Percentiles rank a stretch among this genome's conserved stretches.
Evolutionary conservation across 1,139 yeast genomes (phyloP).

Genomic region (Pichia sp.): DNA sequence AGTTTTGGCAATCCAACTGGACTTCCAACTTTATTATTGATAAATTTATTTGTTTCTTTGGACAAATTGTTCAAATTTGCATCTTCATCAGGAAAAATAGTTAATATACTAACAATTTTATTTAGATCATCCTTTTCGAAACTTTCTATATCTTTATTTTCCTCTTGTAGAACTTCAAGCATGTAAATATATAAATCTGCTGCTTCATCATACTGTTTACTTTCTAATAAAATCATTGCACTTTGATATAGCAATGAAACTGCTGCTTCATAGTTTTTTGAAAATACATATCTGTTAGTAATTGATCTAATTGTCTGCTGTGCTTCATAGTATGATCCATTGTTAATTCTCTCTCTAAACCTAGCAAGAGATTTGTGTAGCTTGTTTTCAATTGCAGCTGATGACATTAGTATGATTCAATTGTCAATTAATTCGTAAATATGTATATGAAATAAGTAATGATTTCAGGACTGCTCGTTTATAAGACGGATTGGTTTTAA

Average conservation of each 20-base stretch:
- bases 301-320: conserved; percentile 90
- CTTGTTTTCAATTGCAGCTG: conserved; percentile 32
- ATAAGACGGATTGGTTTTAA: no score
- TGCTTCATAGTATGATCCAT: conserved; percentile 85
- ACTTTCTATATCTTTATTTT: conserved; percentile 37
- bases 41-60: conserved; percentile 61
- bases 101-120: conserved; percentile 35
- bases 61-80: conserved; percentile 63
- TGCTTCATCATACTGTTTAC: conserved; percentile 72
- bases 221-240: conserved; percentile 58
- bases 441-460: no score
- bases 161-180: conserved; percentile 57
- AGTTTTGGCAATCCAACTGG: conserved; percentile 71
- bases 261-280: conserved; percentile 64
- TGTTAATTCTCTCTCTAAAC: conserved; percentile 58
- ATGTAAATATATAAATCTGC: conserved; percentile 71
- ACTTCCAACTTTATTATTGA: conserved; percentile 41
- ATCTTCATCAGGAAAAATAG: conserved; percentile 54
- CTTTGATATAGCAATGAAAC: conserved; percentile 67
- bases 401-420: neutral
- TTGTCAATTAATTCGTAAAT: neutral
- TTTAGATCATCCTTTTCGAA: conserved; percentile 27
- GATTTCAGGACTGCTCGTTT: no score
- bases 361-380: conserved; percentile 55
- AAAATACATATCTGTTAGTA: conserved; percentile 72